A percentile compares a stretch with the other conserved stretches of the same genome.
These are phyloP conservation scores for Nitzschia sp. DNA, from an alignment of 108 stramenopile genomes.

Conservation along the genomic window DNA sequence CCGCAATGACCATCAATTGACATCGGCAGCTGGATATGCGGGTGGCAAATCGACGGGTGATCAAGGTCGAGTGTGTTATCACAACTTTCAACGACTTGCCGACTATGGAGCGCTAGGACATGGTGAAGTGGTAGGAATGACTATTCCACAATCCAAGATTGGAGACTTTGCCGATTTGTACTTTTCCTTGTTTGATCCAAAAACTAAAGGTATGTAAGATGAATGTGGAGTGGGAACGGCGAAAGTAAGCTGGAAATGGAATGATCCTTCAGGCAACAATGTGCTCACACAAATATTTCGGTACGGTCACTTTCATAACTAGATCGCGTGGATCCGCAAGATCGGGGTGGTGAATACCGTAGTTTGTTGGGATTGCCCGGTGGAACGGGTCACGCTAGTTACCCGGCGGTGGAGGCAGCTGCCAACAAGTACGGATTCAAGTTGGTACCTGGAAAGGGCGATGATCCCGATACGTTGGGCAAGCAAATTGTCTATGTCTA, in stretches of 20 bases:
- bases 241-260: no score
- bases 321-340: slow-evolving; percentile 77
- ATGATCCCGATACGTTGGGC: slow-evolving; percentile 77
- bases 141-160: slow-evolving; percentile 62
- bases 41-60: slow-evolving; percentile 61
- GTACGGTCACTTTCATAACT: no score
- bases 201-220: slow-evolving; percentile 55
- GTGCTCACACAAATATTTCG: no score
- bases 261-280: neutral
- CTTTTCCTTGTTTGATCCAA: slow-evolving; percentile 74
- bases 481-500: slow-evolving; percentile 70
- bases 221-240: no score
- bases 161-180: slow-evolving; percentile 80
- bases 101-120: slow-evolving; percentile 90
- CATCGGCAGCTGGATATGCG: slow-evolving; percentile 86
- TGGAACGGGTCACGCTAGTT: slow-evolving; percentile 50
- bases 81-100: slow-evolving; percentile 75
- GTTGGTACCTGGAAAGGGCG: slow-evolving; percentile 66
- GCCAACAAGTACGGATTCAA: slow-evolving; percentile 63
- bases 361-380: slow-evolving; percentile 72
- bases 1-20: slow-evolving; percentile 59
- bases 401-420: slow-evolving; percentile 50
- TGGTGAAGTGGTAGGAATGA: slow-evolving; percentile 87
- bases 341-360: slow-evolving; percentile 88
- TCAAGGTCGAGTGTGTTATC: slow-evolving; percentile 82